Percentiles rank a stretch among this genome's conserved stretches.
Conservation (phyloP, 495 filamentous ascomycete genomes). For the Penicillium angulare region DNA sequence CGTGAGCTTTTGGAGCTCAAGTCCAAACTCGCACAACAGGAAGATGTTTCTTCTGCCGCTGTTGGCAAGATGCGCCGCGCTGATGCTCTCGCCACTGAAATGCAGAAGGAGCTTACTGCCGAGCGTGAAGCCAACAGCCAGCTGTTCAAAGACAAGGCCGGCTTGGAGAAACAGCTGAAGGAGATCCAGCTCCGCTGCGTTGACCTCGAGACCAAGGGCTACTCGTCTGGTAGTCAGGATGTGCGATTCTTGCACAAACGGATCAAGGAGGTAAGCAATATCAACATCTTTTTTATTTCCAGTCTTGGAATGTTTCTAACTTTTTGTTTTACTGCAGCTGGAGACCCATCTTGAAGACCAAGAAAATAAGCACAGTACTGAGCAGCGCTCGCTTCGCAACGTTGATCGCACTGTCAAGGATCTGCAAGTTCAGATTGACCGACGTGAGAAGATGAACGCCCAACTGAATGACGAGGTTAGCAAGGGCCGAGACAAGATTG, state of each 20-base stretch:
- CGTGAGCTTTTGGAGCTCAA: constrained; percentile 89
- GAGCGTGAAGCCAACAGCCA: constrained; percentile 82
- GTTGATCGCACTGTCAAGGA: constrained; percentile 94
- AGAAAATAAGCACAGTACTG: constrained; percentile 71
- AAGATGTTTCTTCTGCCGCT: constrained; percentile 88
- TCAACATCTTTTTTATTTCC: neutral
- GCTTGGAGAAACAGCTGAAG: constrained; percentile 85
- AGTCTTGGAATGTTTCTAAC: neutral
- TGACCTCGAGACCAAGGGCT: constrained; percentile 95
- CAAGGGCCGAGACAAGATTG: constrained; percentile 83
- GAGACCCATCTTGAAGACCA: constrained; percentile 88
- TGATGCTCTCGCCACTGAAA: constrained; percentile 81
- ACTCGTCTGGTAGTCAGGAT: constrained; percentile 89
- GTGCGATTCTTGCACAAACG: constrained; percentile 92
- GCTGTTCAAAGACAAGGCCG: constrained; percentile 89
- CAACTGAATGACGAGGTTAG: constrained; percentile 79
- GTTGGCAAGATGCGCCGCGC: constrained; percentile 98
- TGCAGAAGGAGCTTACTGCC: constrained; percentile 90
- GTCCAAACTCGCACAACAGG: constrained; percentile 83
- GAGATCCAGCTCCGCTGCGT: constrained; percentile 88
- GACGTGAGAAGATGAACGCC: constrained; percentile 78
- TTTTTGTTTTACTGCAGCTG: constrained; percentile 56
- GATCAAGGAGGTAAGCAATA: constrained; percentile 80
- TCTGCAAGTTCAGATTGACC: constrained; percentile 87
- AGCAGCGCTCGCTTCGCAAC: constrained; percentile 84